Base-by-base conservation (phyloP, 202 grass and related monocot genomes). In the Saccharum hybrid region DNA sequence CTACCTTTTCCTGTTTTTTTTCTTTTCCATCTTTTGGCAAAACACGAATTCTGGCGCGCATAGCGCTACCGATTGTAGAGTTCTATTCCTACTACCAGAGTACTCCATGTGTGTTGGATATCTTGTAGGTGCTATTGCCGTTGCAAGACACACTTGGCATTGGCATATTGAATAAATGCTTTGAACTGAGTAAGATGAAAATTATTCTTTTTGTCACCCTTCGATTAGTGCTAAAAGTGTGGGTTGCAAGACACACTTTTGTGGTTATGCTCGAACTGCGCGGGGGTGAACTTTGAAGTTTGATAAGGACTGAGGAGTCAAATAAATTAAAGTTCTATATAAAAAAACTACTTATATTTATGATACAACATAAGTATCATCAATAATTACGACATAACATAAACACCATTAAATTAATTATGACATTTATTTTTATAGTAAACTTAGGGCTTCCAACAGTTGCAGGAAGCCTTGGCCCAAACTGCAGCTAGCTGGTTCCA, bases 161-260 rank as follows among this genome's bases (percentile, higher is more conserved):
- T 62, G 38, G 68, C 68, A 19, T 81, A 54, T 65, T 68, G 77
- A 92, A 94, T 94, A 92, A 94, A 86, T 78, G 60, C 69, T 85
- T 82, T 70, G 81, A 72, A 87, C 76, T 31, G 28, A 68, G 65
- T 66, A 52, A 75, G 18, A 80, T 49, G 59, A 12, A 52, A 49
- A 6, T 16, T 49, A 79, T 28, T 62, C 5, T 38, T 80, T 43
- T 26, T 31, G 36, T 34, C 8, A 59, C 12, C 73, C 42, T 23
- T 23, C 31, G 0, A 33, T 66, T 0, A 5, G 39, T 22, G 41
- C 12, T 10, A 15, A 14, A 68, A 14, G 13, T 54, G 14, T 70
- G 4, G 19, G 7, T 72, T 5, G 4, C 1, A 56, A 16, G 13
- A 64, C 46, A 4, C n/a, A 23, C 3, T 23, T 61, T 8, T 22